Evolutionary conservation across 129 eudicot genomes (phyloP).

Genomic region (Helianthus annuus): HanXRQr2.0-SUNRISE NC_035437.2:1473474-1473973

Average conservation of each 20-base stretch:
- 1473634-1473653: no score
- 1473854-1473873: constrained; percentile 45
- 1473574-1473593: no score
- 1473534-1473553: no score
- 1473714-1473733: no score
- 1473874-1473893: constrained; percentile 82
- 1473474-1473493: background rate
- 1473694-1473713: no score
- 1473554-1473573: no score
- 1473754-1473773: background rate
- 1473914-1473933: constrained; percentile 86
- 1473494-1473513: background rate
- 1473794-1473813: constrained; percentile 46
- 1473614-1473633: no score
- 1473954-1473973: constrained; percentile 90
- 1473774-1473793: background rate
- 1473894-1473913: constrained; percentile 85
- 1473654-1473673: no score
- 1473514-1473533: no score
- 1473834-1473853: constrained; percentile 65
- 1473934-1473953: constrained; percentile 66
- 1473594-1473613: no score
- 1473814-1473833: constrained; percentile 64
- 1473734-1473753: no score
- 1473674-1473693: no score